Base-by-base conservation (phyloP, 805 yeast species). In the Sungouiella thailandica region DNA sequence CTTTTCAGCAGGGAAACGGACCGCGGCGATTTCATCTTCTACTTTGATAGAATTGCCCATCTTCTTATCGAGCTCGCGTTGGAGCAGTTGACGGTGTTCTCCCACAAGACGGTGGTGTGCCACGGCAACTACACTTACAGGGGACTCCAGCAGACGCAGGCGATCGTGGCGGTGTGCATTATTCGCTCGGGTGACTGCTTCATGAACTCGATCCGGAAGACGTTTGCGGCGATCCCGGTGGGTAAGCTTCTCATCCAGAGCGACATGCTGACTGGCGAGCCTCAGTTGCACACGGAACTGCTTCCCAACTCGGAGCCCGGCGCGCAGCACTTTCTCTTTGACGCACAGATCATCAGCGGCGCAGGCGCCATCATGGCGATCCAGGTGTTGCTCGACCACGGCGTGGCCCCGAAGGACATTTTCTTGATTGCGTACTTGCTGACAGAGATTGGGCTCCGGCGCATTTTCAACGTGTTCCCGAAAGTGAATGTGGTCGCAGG, bases 351-450 rank as follows among this genome's bases (percentile, higher is more conserved):
- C 31, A 80, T 86, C 20, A 80, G 95, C 19, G 98, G 97, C 2
- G 95, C 96, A 0, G 95, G 95, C 0, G 80, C 89, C 2, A 83
- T 87, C 27, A 93, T 90, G 97, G 95, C 97, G 0, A 76, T 86
- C 28, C 93, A 87, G 48, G 88, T 90, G 3, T 62, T 90, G 31
- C 46, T 84, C 11, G 97, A 90, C 52, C 94, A 90, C 53, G 83
- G 80, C 5, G 80, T 86, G 15, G 47, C 55, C 7, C 71, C 74
- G 31, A 61, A 68, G 19, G 72, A 83, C 43, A 82, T 93, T 15
- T 72, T 80, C 2, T 66, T 88, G 34, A 78, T 87, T 9, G 63
- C 81, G 4, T 84, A 83, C 50, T 56, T 82, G 33, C 83, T 87
- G n/a, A 78, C 94, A 0, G 93, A 83, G 45, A 66, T 77, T 23